These are phyloP conservation scores for Pichia sp. DNA, from an alignment of 1,139 yeast species.

Conservation along the genomic window DNA sequence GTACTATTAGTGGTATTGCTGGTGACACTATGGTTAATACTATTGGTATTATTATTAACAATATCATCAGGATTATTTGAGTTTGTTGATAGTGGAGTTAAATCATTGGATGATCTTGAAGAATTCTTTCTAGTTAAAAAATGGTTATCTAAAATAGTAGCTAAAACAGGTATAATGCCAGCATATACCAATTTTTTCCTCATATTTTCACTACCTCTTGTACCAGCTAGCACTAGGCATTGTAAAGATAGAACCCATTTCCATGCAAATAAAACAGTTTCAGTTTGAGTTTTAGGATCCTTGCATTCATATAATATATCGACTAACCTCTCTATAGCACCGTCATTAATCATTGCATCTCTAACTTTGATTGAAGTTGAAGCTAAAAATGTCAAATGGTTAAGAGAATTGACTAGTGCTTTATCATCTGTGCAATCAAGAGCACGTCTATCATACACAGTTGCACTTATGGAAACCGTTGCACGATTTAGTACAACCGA, in stretches of 20 bases:
- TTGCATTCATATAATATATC: slow-evolving; percentile 80
- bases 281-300: slow-evolving; percentile 42
- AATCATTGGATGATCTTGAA: background rate
- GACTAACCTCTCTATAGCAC: slow-evolving; percentile 85
- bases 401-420: slow-evolving; percentile 86
- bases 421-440: slow-evolving; percentile 84
- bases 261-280: slow-evolving; percentile 55
- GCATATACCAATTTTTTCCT: slow-evolving; percentile 85
- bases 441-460: slow-evolving; percentile 87
- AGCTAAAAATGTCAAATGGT: slow-evolving; percentile 80
- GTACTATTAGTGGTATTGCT: background rate
- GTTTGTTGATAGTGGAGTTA: background rate
- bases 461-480: slow-evolving; percentile 81
- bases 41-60: background rate
- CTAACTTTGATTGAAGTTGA: slow-evolving; percentile 84
- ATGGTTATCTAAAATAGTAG: slow-evolving; percentile 87
- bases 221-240: slow-evolving; percentile 83
- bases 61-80: background rate
- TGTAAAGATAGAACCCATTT: slow-evolving; percentile 96
- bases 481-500: slow-evolving; percentile 78
- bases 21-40: background rate
- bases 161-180: slow-evolving; percentile 83
- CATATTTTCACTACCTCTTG: slow-evolving; percentile 83
- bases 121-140: slow-evolving; percentile 24
- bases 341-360: slow-evolving; percentile 82